A percentile compares a stretch with the other conserved stretches of the same genome.
Conservation (phyloP, 2,329 filamentous ascomycete genomes). For the Leptographium procerum region DNA sequence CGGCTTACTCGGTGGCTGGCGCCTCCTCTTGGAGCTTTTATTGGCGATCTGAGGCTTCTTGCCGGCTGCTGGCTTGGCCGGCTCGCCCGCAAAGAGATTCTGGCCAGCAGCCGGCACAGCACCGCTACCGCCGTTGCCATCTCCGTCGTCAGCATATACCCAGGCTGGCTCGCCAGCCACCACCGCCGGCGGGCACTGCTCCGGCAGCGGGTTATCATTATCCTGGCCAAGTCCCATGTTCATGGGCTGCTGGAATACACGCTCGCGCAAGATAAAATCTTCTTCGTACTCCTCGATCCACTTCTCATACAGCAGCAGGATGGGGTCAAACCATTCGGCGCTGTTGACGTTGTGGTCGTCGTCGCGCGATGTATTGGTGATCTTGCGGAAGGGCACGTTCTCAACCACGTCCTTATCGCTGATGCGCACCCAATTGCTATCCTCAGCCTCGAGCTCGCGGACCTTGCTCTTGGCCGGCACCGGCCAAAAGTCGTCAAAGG, state of each 20-base stretch:
- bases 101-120: no score
- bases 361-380: conserved; percentile 8
- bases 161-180: background rate
- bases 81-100: background rate
- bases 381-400: background rate
- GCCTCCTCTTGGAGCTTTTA: no score
- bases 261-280: background rate
- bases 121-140: background rate
- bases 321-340: conserved; percentile 5
- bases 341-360: background rate
- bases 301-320: conserved; percentile 12
- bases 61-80: background rate
- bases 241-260: conserved; percentile 9
- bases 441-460: background rate
- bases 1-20: background rate
- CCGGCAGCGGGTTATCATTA: background rate
- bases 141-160: background rate
- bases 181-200: background rate
- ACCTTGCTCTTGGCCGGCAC: background rate
- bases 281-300: conserved; percentile 4
- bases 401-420: background rate
- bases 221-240: background rate
- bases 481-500: background rate
- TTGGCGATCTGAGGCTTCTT: no score
- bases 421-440: conserved; percentile 5